Conservation (phyloP, 139 green algal genomes). For the Bryopsis sp. region DNA sequence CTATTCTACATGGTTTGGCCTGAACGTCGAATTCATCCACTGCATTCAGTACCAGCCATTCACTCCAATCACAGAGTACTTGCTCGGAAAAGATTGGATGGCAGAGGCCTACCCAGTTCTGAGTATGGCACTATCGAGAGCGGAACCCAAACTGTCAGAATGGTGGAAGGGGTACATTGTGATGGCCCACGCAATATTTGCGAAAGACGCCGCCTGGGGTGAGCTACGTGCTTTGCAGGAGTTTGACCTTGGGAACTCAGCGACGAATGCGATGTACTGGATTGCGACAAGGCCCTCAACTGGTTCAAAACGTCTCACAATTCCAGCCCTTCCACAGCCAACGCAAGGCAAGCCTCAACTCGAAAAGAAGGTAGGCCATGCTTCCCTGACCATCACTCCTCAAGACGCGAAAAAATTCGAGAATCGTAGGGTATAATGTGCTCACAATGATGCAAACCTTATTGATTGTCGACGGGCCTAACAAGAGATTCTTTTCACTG, state of each 20-base stretch:
- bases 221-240: constrained; percentile 10
- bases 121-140: constrained; percentile 8
- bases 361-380: too few relatives aligned
- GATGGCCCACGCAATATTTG: constrained; percentile 20
- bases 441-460: not conserved
- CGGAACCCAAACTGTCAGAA: not conserved
- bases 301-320: not conserved
- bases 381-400: not conserved
- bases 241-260: constrained; percentile 22
- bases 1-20: constrained; percentile 35
- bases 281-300: constrained; percentile 17
- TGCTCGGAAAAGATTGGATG: constrained; percentile 14
- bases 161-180: constrained; percentile 23
- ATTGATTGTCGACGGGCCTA: too few relatives aligned
- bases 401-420: not conserved
- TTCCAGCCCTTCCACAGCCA: too few relatives aligned
- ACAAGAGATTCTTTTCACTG: too few relatives aligned
- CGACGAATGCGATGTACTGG: constrained; percentile 28
- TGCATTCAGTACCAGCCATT: constrained; percentile 37
- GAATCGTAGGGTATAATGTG: not conserved
- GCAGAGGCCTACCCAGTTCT: constrained; percentile 20
- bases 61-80: constrained; percentile 19
- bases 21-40: constrained; percentile 23
- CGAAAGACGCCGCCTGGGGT: not conserved
- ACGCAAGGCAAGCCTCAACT: too few relatives aligned